These are phyloP conservation scores for Ceriops zippeliana DNA, from an alignment of 345 rosid species.

Conservation along the genomic window DNA sequence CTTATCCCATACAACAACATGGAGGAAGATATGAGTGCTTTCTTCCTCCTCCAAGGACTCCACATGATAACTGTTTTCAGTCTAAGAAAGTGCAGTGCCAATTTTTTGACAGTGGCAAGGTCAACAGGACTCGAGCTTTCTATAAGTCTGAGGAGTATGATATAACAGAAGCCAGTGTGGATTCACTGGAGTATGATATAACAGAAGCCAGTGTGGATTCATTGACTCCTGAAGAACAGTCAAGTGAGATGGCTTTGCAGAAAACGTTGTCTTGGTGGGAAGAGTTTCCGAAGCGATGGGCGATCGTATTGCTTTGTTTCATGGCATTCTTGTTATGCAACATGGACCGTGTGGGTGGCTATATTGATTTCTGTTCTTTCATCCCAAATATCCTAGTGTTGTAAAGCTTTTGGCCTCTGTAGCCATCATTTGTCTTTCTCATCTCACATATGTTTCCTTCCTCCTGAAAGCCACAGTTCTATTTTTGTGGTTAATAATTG, in stretches of 20 bases:
- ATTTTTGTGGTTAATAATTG: no score
- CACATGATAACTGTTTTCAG: conserved; percentile 4
- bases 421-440: no score
- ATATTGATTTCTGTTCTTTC: not conserved
- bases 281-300: conserved; percentile 82
- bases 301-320: conserved; percentile 82
- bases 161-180: conserved; percentile 48
- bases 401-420: not conserved
- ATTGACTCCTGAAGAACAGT: conserved; percentile 42
- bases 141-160: conserved; percentile 89
- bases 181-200: conserved; percentile 58
- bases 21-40: conserved; percentile 27
- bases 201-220: conserved; percentile 51
- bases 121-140: conserved; percentile 33
- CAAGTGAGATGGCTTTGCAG: conserved; percentile 51
- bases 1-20: conserved; percentile 10
- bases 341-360: conserved; percentile 86
- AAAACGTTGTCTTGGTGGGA: conserved; percentile 71
- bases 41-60: conserved; percentile 8
- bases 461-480: no score
- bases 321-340: conserved; percentile 80
- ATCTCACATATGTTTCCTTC: no score
- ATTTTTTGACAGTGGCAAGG: conserved; percentile 3
- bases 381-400: no score
- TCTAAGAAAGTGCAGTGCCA: not conserved